phyloP scores from a whole-genome alignment of 441 rosid genomes.

The Theobroma grandiflorum region DNA sequence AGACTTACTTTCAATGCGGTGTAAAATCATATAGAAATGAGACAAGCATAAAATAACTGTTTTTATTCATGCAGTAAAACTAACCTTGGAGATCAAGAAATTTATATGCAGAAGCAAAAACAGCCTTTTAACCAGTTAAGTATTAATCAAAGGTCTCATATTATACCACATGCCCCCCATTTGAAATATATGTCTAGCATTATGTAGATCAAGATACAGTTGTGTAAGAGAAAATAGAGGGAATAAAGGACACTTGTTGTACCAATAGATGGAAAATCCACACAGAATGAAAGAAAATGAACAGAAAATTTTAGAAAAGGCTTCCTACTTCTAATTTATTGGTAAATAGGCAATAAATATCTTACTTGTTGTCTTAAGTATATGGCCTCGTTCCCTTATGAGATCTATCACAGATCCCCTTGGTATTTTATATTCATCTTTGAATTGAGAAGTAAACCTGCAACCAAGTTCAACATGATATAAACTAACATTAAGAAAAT shows the following conservation, averaged over 20 bases:
- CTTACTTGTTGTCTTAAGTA: conserved; percentile 80
- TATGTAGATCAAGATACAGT: not conserved
- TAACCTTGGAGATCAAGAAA: not conserved
- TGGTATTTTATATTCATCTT: conserved; percentile 90
- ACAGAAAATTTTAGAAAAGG: not conserved
- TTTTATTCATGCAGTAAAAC: not conserved
- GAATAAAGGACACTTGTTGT: not conserved
- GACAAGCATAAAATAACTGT: not conserved
- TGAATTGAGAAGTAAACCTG: conserved; percentile 88
- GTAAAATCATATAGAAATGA: not conserved
- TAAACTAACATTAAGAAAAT: not conserved
- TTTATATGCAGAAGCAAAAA: conserved; percentile 11
- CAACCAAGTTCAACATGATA: conserved; percentile 23
- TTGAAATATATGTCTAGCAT: not conserved
- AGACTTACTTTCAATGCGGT: not conserved
- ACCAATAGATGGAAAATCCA: not conserved
- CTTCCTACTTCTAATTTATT: not conserved
- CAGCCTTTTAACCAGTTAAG: not conserved
- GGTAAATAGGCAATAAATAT: conserved; percentile 1
- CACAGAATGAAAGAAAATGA: not conserved
- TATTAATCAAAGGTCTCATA: not conserved
- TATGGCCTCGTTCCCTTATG: conserved; percentile 70
- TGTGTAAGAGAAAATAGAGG: not conserved
- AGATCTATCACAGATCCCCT: conserved; percentile 76
- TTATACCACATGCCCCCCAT: not conserved